A percentile compares a stretch with the other conserved stretches of the same genome.
Conservation (phyloP, 192 early-diverging fungal species). For the Backusella westeae region DNA sequence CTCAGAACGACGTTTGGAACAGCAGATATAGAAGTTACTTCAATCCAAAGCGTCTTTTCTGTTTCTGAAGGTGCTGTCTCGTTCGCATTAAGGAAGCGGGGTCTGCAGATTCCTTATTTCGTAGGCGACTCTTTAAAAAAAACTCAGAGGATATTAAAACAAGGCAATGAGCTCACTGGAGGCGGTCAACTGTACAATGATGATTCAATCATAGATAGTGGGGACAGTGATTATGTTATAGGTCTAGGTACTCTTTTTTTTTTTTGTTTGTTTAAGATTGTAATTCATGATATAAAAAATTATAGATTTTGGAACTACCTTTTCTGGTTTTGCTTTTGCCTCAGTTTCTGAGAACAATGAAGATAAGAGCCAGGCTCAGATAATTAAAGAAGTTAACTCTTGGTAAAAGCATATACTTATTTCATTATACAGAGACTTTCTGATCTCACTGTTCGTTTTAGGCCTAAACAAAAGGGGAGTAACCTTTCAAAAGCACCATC, state of each 20-base stretch:
- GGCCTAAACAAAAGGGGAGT: conserved; percentile 49
- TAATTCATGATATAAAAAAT: not conserved
- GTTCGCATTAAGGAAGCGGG: not conserved
- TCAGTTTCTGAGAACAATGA: conserved; percentile 47
- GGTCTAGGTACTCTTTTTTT: not conserved
- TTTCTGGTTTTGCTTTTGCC: conserved; percentile 48
- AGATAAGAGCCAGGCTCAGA: conserved; percentile 39
- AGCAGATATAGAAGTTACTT: not conserved
- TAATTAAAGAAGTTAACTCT: conserved; percentile 28
- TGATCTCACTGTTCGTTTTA: not conserved
- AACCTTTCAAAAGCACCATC: conserved; percentile 46
- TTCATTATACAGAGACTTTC: not conserved
- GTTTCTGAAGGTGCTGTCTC: not conserved
- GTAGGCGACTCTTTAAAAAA: not conserved
- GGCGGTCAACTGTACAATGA: not conserved
- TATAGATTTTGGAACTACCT: conserved; percentile 46
- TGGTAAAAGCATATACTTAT: not conserved
- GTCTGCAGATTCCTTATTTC: not conserved
- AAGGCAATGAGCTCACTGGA: not conserved
- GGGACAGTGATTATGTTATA: not conserved
- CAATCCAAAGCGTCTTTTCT: not conserved
- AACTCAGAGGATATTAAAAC: not conserved
- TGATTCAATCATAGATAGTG: not conserved
- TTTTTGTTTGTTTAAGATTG: not conserved
- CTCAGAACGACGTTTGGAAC: not conserved